Conservation (phyloP, 225 moss, liverwort and hornwort genomes). For the Bryoerythrophyllum caledonicum region DNA sequence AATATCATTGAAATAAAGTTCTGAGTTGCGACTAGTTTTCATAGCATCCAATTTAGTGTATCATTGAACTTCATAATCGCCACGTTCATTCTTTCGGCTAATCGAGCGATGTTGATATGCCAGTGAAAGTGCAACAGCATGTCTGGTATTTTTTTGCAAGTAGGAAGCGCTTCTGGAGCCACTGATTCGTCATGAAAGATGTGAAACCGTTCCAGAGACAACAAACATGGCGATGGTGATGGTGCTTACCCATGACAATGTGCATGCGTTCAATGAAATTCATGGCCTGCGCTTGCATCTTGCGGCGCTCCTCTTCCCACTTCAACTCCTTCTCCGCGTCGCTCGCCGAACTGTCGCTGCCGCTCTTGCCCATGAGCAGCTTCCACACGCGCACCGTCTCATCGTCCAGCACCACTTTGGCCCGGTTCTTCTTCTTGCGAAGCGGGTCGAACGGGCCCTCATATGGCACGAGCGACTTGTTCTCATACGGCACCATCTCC, state of each 20-base stretch:
- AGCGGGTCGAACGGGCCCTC: conserved; percentile 44
- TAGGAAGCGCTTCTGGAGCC: no score
- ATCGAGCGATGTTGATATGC: no score
- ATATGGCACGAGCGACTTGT: conserved; percentile 47
- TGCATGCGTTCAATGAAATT: conserved; percentile 79
- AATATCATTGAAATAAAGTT: no score
- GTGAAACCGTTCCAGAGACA: no score
- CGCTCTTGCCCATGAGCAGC: conserved; percentile 64
- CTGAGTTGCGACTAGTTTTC: no score
- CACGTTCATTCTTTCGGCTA: no score
- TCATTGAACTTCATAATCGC: no score
- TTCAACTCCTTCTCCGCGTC: conserved; percentile 44
- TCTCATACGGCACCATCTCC: conserved; percentile 56
- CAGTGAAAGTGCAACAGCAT: neutral
- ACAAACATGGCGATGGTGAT: no score
- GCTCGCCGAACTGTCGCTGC: conserved; percentile 17
- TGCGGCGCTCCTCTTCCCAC: conserved; percentile 64
- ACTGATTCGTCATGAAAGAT: no score
- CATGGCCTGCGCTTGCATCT: conserved; percentile 60
- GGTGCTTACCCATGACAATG: conserved; percentile 65
- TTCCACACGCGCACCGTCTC: conserved; percentile 75
- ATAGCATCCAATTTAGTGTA: no score
- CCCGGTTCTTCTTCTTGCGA: conserved; percentile 50
- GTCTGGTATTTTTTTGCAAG: no score
- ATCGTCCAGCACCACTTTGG: conserved; percentile 69